These are phyloP conservation scores for Zygosaccharomyces siamensis DNA, from an alignment of 805 yeast species.

Conservation along the genomic window DNA sequence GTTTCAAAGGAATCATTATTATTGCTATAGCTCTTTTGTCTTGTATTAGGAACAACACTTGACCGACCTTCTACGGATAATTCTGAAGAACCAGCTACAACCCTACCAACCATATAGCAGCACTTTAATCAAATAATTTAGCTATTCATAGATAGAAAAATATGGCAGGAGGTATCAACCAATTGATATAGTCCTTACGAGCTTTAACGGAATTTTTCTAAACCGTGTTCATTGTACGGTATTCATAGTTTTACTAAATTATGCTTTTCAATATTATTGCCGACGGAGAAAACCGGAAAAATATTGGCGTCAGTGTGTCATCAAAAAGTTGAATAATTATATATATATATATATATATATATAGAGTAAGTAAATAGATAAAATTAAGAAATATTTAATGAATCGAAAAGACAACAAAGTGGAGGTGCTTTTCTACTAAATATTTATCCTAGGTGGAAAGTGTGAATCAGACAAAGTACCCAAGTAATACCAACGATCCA, in stretches of 20 bases:
- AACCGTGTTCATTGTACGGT: not conserved
- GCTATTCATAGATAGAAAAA: not conserved
- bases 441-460: not conserved
- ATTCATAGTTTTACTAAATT: not conserved
- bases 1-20: not conserved
- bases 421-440: not conserved
- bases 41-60: not conserved
- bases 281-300: constrained; percentile 12
- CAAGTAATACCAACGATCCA: constrained; percentile 5
- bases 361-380: too few relatives aligned
- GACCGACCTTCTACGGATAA: not conserved
- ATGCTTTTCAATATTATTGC: not conserved
- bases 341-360: too few relatives aligned
- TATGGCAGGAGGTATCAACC: not conserved
- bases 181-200: not conserved
- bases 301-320: not conserved
- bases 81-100: not conserved
- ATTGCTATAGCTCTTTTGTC: not conserved
- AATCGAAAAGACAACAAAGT: too few relatives aligned
- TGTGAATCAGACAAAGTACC: not conserved
- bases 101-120: not conserved
- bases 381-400: too few relatives aligned
- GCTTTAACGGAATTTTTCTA: not conserved
- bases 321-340: too few relatives aligned
- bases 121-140: not conserved